These are phyloP conservation scores for Hypomontagnella submonticulosa DNA, from an alignment of 495 filamentous ascomycete genomes.

Conservation along the genomic window DNA sequence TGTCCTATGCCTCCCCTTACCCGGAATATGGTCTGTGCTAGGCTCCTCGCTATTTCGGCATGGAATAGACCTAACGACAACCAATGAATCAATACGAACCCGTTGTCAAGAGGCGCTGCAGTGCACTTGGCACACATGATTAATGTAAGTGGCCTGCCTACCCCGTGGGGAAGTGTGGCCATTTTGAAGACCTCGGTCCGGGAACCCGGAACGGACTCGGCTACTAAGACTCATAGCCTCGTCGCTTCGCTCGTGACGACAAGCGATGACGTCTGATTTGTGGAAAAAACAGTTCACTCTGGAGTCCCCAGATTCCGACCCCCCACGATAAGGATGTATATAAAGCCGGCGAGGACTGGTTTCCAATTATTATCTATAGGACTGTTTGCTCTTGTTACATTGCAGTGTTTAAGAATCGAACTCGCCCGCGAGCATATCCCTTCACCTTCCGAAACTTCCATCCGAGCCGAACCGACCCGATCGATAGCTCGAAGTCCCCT, in stretches of 20 bases:
- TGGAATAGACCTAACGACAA: too few relatives aligned
- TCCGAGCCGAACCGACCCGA: too few relatives aligned
- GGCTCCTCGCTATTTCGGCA: too few relatives aligned
- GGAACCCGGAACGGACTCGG: conserved; percentile 3
- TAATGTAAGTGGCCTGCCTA: conserved; percentile 7
- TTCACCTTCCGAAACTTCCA: too few relatives aligned
- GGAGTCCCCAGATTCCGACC: conserved; percentile 22
- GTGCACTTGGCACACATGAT: conserved; percentile 11
- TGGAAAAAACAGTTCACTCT: conserved; percentile 26
- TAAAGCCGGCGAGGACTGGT: conserved; percentile 11
- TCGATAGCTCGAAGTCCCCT: too few relatives aligned
- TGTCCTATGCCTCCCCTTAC: too few relatives aligned
- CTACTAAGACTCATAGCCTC: conserved; percentile 10
- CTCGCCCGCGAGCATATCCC: too few relatives aligned
- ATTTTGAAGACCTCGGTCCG: conserved; percentile 7
- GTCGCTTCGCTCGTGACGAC: conserved; percentile 17
- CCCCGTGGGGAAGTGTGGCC: conserved; percentile 17
- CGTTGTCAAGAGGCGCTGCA: too few relatives aligned
- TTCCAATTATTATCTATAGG: background rate
- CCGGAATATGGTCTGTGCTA: too few relatives aligned
- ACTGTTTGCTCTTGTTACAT: background rate
- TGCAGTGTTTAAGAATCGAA: too few relatives aligned
- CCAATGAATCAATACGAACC: too few relatives aligned
- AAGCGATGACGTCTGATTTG: conserved; percentile 28
- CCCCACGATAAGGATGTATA: conserved; percentile 30